These are phyloP conservation scores for Aulographum hederae DNA, from an alignment of 2,329 filamentous ascomycete genomes.

Conservation along the genomic window DNA sequence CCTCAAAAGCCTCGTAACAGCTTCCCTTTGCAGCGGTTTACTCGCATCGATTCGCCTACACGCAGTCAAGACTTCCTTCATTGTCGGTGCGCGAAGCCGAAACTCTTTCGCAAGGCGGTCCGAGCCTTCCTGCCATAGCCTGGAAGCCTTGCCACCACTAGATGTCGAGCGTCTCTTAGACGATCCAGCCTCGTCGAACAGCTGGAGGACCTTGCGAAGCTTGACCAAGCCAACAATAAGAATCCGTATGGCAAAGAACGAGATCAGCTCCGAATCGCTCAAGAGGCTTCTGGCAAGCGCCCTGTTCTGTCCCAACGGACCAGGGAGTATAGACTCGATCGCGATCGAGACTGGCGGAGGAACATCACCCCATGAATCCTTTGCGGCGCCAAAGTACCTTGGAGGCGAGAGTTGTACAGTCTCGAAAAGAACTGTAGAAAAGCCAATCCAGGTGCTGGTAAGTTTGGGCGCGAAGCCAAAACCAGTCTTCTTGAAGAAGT, in stretches of 20 bases:
- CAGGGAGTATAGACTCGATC: constrained; percentile 73
- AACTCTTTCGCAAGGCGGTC: constrained; percentile 56
- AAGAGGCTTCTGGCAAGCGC: constrained; percentile 63
- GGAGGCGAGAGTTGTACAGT: constrained; percentile 61
- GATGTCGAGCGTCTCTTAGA: constrained; percentile 12
- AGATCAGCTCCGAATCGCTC: constrained; percentile 59
- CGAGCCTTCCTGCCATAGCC: constrained; percentile 52
- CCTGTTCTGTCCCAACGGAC: constrained; percentile 64
- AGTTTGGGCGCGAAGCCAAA: constrained; percentile 85
- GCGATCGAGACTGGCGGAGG: constrained; percentile 66
- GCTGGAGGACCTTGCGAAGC: constrained; percentile 42
- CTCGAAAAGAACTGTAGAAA: constrained; percentile 74
- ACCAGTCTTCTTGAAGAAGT: constrained; percentile 57
- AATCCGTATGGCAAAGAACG: constrained; percentile 68
- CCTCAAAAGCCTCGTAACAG: constrained; percentile 57
- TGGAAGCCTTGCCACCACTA: constrained; percentile 9
- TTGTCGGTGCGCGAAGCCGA: constrained; percentile 56
- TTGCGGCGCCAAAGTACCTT: constrained; percentile 45
- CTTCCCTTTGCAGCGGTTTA: constrained; percentile 53
- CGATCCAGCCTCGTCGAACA: constrained; percentile 34
- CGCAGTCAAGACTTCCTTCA: constrained; percentile 61
- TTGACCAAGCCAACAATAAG: constrained; percentile 67
- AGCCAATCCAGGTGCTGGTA: constrained; percentile 87
- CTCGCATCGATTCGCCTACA: constrained; percentile 52
- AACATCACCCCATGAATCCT: constrained; percentile 38